Base-by-base conservation (phyloP, 1,139 yeast species). In the Candida mesenterica region DNA sequence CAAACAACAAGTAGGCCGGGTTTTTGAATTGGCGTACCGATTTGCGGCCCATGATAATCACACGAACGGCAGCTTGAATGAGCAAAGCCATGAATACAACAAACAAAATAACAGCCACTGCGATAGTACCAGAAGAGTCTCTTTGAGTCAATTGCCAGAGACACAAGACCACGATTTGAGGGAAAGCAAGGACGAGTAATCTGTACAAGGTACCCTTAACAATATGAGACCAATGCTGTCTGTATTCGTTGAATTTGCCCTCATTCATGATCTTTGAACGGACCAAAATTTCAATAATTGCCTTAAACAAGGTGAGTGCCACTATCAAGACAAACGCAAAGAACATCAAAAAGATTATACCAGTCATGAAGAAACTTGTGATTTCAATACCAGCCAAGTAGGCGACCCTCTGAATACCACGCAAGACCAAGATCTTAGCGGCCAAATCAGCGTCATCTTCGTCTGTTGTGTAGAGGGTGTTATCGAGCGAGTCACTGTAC, bases 331-430 rank as follows among this genome's bases (percentile, higher is more conserved):
- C 75, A 48, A 89, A 80, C 13, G 87, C 81, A 51, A 90, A 78
- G 59, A 92, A 82, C 22, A 90, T 60, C 55, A 89, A 82, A 57
- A 90, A 88, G 10, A 83, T 81, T 31, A 89, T 77, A 41, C 94
- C 89, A 0, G 98, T 92, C 65, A 90, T 68, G 60, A 90, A 94
- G 41, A 94, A 61, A 53, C 79, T 80, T 16, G 97, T 83, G 48
- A 88, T 72, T 62, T 92, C 98, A 49, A 92, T 89, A 27, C 77
- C 76, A 7, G 96, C 88, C 48, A 82, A 66, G 57, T 71, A 92
- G 0, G 97, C 82, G 6, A 90, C 96, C 62, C 98, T 81, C 61
- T 88, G 89, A 45, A 94, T 82, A 46, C 98, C 98, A 57, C 96
- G 77, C 37, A 92, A 66, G 25, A 90, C 82, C 53, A 90, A 70